Percentiles rank a stretch among this genome's conserved stretches.
Conservation (phyloP, 2,329 filamentous ascomycete genomes). For the Annulohypoxylon truncatum region DNA sequence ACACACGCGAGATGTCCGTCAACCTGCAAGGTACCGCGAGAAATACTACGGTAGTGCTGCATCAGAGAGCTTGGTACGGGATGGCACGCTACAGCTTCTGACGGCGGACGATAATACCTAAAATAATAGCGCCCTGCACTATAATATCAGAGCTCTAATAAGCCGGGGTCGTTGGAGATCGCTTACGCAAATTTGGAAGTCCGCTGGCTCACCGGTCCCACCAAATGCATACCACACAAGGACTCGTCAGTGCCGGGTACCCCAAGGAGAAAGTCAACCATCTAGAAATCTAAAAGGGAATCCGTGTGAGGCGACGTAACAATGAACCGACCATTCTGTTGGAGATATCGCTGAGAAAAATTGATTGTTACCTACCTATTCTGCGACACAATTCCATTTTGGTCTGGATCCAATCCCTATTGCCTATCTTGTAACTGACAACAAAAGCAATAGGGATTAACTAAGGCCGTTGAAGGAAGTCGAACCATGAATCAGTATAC, state of each 20-base stretch:
- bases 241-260: conserved; percentile 7
- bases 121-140: conserved; percentile 9
- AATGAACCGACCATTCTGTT: conserved; percentile 20
- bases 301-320: neutral
- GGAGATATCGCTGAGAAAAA: conserved; percentile 18
- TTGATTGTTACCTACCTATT: conserved; percentile 44
- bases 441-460: neutral
- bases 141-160: neutral
- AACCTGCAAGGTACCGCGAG: conserved; percentile 13
- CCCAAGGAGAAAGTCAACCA: conserved; percentile 8
- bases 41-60: conserved; percentile 4
- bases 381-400: conserved; percentile 42
- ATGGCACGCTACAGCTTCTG: neutral
- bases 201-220: conserved; percentile 6
- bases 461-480: neutral
- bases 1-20: neutral
- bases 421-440: neutral
- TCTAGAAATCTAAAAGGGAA: neutral
- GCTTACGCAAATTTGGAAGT: conserved; percentile 29
- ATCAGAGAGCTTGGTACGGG: conserved; percentile 10
- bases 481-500: neutral
- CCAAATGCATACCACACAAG: conserved; percentile 12
- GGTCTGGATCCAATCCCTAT: neutral
- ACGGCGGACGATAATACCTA: conserved; percentile 12
- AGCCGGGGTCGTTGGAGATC: conserved; percentile 16